phyloP scores from a whole-genome alignment of 441 rosid genomes.

The Croton setiger region DNA sequence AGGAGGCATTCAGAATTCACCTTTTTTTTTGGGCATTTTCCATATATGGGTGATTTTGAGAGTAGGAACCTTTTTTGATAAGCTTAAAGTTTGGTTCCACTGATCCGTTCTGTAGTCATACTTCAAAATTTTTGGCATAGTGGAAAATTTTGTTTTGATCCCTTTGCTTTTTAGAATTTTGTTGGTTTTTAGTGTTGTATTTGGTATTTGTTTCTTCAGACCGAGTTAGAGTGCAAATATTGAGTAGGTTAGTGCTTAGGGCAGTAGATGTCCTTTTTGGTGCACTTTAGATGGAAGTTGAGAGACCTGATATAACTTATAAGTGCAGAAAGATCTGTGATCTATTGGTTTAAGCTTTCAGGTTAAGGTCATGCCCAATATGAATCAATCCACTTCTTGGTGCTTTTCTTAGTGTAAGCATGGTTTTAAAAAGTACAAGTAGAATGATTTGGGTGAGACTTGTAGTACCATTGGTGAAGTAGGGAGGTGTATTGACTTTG shows the following conservation, averaged over 20 bases:
- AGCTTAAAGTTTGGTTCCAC: neutral
- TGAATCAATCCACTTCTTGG: neutral
- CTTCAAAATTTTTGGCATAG: neutral
- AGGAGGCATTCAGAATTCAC: neutral
- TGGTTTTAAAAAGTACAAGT: neutral
- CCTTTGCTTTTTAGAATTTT: neutral
- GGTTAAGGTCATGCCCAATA: neutral
- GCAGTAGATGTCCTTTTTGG: neutral
- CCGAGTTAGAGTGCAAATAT: neutral
- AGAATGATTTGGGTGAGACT: slow-evolving; percentile 5
- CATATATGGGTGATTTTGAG: neutral
- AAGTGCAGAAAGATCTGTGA: neutral
- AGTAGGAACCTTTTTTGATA: neutral
- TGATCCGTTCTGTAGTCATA: too few species aligned
- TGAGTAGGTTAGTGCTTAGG: neutral
- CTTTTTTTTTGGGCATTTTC: neutral
- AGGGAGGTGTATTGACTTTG: neutral
- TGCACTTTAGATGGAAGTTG: neutral
- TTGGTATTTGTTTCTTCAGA: neutral
- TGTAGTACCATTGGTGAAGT: neutral
- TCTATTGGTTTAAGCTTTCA: slow-evolving; percentile 1
- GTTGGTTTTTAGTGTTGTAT: neutral
- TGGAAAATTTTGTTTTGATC: neutral
- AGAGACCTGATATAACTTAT: neutral
- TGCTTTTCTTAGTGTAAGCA: neutral